A percentile compares a stretch with the other conserved stretches of the same genome.
Evolutionary conservation across 495 filamentous ascomycete genomes (phyloP).

Genomic region (Aspergillus panamensis): DNA sequence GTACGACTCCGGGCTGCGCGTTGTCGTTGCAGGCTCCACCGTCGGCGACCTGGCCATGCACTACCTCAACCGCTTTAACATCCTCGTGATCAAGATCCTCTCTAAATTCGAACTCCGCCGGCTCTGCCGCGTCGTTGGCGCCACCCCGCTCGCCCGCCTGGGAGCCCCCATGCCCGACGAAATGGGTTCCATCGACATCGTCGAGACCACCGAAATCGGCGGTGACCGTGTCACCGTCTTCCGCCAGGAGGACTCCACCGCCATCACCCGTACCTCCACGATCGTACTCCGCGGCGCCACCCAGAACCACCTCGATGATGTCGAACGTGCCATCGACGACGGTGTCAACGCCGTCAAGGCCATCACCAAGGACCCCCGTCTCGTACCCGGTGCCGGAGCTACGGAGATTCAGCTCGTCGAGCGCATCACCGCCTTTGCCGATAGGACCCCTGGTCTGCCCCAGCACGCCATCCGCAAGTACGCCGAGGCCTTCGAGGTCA

Average conservation of each 20-base stretch:
- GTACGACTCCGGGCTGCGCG: slow-evolving; percentile 86
- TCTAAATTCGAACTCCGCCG: slow-evolving; percentile 96
- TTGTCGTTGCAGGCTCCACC: slow-evolving; percentile 84
- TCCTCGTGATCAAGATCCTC: slow-evolving; percentile 94
- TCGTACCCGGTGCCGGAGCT: slow-evolving; percentile 93
- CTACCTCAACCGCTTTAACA: slow-evolving; percentile 95
- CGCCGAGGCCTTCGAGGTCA: slow-evolving; percentile 95
- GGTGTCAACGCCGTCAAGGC: slow-evolving; percentile 99
- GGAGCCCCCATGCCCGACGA: slow-evolving; percentile 99
- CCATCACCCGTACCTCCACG: slow-evolving; percentile 87
- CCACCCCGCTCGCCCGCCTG: slow-evolving; percentile 88
- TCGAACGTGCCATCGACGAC: slow-evolving; percentile 96
- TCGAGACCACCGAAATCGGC: slow-evolving; percentile 97
- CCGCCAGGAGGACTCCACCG: slow-evolving; percentile 89
- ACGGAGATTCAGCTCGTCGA: slow-evolving; percentile 94
- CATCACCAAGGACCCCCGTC: slow-evolving; percentile 84
- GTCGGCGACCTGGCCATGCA: slow-evolving; percentile 95
- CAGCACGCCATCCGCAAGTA: slow-evolving; percentile 98
- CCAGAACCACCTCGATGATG: slow-evolving; percentile 95
- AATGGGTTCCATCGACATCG: slow-evolving; percentile 92
- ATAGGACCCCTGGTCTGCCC: slow-evolving; percentile 85
- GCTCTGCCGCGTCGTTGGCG: slow-evolving; percentile 93
- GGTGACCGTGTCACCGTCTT: slow-evolving; percentile 99
- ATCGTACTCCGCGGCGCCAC: slow-evolving; percentile 94
- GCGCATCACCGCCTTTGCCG: slow-evolving; percentile 80